These are phyloP conservation scores for Aspergillus floridensis DNA, from an alignment of 2,329 filamentous ascomycete species.

Conservation along the genomic window DNA sequence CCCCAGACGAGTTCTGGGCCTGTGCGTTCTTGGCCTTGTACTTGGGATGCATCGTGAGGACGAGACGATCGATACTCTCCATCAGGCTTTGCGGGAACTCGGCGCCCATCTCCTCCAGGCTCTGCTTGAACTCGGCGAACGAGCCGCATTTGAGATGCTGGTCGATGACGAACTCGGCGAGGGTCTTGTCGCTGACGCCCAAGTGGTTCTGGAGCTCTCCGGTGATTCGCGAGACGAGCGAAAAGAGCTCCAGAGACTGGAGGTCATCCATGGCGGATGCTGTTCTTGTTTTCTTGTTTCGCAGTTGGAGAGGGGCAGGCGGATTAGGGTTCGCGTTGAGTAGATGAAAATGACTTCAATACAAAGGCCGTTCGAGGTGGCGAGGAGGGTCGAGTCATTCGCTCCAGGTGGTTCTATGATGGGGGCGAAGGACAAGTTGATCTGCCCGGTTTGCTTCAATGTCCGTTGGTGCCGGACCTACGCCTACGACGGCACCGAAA, in stretches of 20 bases:
- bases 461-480: background rate
- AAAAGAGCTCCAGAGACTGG: conserved; percentile 84
- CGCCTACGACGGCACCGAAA: background rate
- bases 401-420: conserved; percentile 1
- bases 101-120: conserved; percentile 72
- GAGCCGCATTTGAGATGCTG: conserved; percentile 74
- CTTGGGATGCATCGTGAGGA: conserved; percentile 86
- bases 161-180: conserved; percentile 94
- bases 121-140: conserved; percentile 70
- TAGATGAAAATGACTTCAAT: background rate
- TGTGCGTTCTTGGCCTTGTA: conserved; percentile 61
- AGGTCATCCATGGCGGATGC: conserved; percentile 74
- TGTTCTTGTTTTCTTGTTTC: background rate
- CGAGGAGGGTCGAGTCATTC: conserved; percentile 24
- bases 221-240: conserved; percentile 90
- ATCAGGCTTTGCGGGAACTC: conserved; percentile 83
- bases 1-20: conserved; percentile 34
- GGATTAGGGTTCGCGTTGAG: background rate
- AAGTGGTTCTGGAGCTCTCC: conserved; percentile 93
- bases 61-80: conserved; percentile 85
- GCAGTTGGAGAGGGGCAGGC: background rate
- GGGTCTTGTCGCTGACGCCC: conserved; percentile 86
- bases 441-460: background rate
- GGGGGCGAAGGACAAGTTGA: background rate
- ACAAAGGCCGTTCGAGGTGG: background rate